A percentile compares a stretch with the other conserved stretches of the same genome.
Evolutionary conservation across 2,329 filamentous ascomycete genomes (phyloP).

Genomic region (Diaporthe amygdali): DNA sequence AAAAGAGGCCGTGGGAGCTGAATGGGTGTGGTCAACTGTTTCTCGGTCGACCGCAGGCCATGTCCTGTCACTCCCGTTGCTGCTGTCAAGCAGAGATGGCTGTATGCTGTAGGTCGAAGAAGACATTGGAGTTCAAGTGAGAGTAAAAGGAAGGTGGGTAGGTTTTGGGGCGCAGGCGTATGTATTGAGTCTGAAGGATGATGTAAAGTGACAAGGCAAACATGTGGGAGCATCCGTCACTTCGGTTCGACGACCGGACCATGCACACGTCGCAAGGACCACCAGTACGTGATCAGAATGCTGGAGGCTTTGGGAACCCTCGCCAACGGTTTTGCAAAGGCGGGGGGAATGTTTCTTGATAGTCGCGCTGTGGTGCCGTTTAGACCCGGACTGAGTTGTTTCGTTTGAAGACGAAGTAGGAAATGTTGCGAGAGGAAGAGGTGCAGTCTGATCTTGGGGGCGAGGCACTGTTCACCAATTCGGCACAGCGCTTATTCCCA

Average conservation of each 20-base stretch:
- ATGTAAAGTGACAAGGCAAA: conserved; percentile 20
- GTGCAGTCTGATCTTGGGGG: conserved; percentile 21
- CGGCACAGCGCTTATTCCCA: conserved; percentile 27
- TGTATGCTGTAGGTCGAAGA: conserved; percentile 23
- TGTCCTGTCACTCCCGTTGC: conserved; percentile 19
- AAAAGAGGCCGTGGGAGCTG: conserved; percentile 37
- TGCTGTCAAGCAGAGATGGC: conserved; percentile 25
- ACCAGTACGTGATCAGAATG: background rate
- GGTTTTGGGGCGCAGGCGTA: conserved; percentile 21
- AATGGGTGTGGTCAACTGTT: conserved; percentile 16
- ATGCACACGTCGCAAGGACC: conserved; percentile 14
- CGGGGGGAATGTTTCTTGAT: background rate
- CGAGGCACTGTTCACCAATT: conserved; percentile 25
- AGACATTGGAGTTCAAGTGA: conserved; percentile 29
- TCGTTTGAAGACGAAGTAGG: conserved; percentile 12
- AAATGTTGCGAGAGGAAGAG: conserved; percentile 16
- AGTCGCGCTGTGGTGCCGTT: conserved; percentile 7
- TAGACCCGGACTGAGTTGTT: background rate
- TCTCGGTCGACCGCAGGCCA: conserved; percentile 13
- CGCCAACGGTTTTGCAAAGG: background rate
- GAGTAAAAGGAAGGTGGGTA: conserved; percentile 23
- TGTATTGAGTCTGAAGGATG: conserved; percentile 16
- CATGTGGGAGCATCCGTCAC: conserved; percentile 19
- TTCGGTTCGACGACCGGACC: conserved; percentile 2
- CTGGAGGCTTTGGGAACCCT: background rate